phyloP scores from a whole-genome alignment of 2,329 filamentous ascomycete species.

The Aureobasidium leucospermi region DNA sequence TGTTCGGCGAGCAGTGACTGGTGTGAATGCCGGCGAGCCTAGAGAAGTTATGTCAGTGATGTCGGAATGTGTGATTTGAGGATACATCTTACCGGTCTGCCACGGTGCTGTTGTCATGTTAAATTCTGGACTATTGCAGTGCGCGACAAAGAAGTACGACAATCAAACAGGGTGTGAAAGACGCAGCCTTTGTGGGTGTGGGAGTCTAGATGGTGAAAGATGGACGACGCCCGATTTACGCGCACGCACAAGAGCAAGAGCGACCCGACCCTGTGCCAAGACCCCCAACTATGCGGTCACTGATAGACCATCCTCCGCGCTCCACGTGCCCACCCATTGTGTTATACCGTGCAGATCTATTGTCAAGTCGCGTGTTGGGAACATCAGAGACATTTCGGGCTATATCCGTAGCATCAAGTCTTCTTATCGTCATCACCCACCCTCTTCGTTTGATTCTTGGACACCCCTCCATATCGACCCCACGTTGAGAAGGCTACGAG shows the following conservation, averaged over 20 bases:
- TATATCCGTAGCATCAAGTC: neutral
- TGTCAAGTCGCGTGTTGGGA: neutral
- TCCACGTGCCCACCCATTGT: neutral
- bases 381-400: neutral
- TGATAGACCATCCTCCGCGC: neutral
- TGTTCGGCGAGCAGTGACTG: slow-evolving; percentile 38
- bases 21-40: slow-evolving; percentile 36
- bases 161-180: slow-evolving; percentile 16
- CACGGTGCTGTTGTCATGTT: slow-evolving; percentile 14
- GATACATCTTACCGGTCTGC: slow-evolving; percentile 1
- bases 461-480: neutral
- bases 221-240: neutral
- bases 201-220: neutral
- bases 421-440: neutral
- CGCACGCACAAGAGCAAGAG: neutral
- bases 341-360: neutral
- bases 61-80: neutral
- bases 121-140: neutral
- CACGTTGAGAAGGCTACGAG: neutral
- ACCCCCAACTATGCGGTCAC: slow-evolving; percentile 1
- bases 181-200: neutral
- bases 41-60: slow-evolving; percentile 1
- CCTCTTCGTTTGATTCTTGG: too few species aligned
- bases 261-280: slow-evolving; percentile 1
- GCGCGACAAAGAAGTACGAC: slow-evolving; percentile 17